phyloP scores from a whole-genome alignment of 148 eudicot species.

The Heliosperma pusillum region DNA sequence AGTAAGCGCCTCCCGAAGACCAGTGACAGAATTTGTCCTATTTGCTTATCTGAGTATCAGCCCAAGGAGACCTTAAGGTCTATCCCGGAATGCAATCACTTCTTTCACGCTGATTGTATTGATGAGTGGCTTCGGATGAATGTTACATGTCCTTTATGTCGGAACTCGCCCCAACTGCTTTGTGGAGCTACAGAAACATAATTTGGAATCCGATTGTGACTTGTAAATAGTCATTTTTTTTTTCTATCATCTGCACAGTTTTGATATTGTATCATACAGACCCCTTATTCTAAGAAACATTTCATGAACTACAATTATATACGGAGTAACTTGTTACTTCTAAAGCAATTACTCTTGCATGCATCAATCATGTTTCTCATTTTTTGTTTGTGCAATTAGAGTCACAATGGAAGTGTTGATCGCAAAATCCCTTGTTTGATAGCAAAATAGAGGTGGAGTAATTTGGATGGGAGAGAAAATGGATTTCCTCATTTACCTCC shows the following conservation, averaged over 20 bases:
- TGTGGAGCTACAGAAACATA: not conserved
- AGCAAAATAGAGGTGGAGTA: no score
- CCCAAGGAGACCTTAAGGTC: constrained; percentile 60
- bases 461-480: no score
- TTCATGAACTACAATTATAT: constrained; percentile 8
- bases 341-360: constrained; percentile 2
- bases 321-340: not conserved
- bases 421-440: no score
- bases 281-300: not conserved
- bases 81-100: constrained; percentile 82
- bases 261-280: constrained; percentile 18
- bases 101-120: constrained; percentile 68
- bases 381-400: no score
- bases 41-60: constrained; percentile 66
- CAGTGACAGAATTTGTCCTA: constrained; percentile 52
- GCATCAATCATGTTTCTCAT: not conserved
- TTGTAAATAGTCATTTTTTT: constrained; percentile 11
- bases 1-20: constrained; percentile 58
- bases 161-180: constrained; percentile 47
- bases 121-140: constrained; percentile 84
- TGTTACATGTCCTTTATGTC: constrained; percentile 77
- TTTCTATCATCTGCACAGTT: not conserved
- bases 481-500: no score
- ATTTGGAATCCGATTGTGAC: not conserved
- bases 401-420: no score